Conservation (phyloP, 345 rosid species). For the Geranium brycei region DNA sequence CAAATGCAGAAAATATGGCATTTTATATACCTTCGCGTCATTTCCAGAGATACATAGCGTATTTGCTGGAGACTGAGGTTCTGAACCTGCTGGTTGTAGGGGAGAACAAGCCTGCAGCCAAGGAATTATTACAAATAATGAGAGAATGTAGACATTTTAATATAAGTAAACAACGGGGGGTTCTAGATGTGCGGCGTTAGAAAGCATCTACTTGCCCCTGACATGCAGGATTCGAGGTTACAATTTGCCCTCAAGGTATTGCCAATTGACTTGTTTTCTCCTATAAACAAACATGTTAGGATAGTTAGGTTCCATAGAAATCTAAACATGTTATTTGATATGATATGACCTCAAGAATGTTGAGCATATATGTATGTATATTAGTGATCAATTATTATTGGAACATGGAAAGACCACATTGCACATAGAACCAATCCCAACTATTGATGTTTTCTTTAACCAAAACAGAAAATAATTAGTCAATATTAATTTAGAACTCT, state of each 20-base stretch:
- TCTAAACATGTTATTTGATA: neutral
- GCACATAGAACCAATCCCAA: neutral
- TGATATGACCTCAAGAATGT: neutral
- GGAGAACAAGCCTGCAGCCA: constrained; percentile 17
- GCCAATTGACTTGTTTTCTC: constrained; percentile 20
- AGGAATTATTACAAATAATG: neutral
- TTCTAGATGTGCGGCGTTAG: constrained; percentile 5
- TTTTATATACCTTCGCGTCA: constrained; percentile 19
- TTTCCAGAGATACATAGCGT: constrained; percentile 16
- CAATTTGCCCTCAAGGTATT: constrained; percentile 19
- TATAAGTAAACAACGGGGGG: neutral
- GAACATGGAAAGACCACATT: neutral
- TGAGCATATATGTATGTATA: neutral
- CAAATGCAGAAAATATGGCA: neutral
- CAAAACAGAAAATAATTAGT: neutral
- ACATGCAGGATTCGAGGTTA: constrained; percentile 18
- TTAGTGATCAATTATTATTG: neutral
- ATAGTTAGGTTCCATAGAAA: neutral
- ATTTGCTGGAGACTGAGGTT: constrained; percentile 19
- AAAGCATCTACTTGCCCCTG: constrained; percentile 31
- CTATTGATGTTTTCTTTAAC: neutral
- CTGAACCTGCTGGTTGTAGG: constrained; percentile 21
- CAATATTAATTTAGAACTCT: neutral
- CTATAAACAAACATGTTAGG: constrained; percentile 11
- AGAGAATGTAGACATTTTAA: neutral